Evolutionary conservation across 352 stramenopile species (phyloP).

Genomic region (Peronospora farinosa): DNA sequence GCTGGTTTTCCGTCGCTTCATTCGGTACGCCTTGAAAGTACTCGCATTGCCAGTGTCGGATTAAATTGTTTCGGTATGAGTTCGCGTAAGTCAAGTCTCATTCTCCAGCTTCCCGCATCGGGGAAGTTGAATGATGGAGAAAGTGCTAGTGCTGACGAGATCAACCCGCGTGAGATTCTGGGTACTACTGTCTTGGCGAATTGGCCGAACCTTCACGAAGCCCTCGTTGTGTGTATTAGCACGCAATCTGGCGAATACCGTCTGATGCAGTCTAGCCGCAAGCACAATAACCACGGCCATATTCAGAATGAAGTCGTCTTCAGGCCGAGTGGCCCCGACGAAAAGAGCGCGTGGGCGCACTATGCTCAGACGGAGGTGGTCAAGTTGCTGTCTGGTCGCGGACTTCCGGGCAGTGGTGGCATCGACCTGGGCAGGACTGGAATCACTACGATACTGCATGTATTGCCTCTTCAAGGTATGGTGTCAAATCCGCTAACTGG

Average conservation of each 20-base stretch:
- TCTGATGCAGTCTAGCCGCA: conserved; percentile 25
- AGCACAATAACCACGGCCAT: conserved; percentile 16
- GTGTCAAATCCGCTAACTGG: conserved; percentile 91
- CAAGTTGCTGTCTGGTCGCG: conserved; percentile 65
- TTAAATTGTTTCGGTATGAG: conserved; percentile 95
- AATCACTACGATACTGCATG: conserved; percentile 63
- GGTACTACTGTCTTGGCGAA: conserved; percentile 90
- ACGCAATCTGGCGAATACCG: conserved; percentile 56
- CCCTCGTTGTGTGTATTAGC: conserved; percentile 77
- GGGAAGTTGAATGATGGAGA: conserved; percentile 16
- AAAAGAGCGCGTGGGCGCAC: conserved; percentile 63
- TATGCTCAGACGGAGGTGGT: conserved; percentile 63
- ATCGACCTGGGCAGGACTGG: conserved; percentile 88
- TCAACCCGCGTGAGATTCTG: conserved; percentile 41
- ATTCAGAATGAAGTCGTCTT: conserved; percentile 34
- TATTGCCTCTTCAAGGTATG: conserved; percentile 90
- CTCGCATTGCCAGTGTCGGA: conserved; percentile 56
- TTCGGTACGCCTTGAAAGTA: conserved; percentile 44
- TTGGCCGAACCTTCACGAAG: conserved; percentile 98
- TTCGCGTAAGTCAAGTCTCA: conserved; percentile 70
- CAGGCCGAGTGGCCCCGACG: conserved; percentile 35
- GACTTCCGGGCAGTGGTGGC: conserved; percentile 83
- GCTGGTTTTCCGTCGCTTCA: conserved; percentile 77
- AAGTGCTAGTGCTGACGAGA: conserved; percentile 21
- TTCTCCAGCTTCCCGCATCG: conserved; percentile 48